These are phyloP conservation scores for Solanum gracilifrons DNA, from an alignment of 257 asterid species.

Conservation along the genomic window DNA sequence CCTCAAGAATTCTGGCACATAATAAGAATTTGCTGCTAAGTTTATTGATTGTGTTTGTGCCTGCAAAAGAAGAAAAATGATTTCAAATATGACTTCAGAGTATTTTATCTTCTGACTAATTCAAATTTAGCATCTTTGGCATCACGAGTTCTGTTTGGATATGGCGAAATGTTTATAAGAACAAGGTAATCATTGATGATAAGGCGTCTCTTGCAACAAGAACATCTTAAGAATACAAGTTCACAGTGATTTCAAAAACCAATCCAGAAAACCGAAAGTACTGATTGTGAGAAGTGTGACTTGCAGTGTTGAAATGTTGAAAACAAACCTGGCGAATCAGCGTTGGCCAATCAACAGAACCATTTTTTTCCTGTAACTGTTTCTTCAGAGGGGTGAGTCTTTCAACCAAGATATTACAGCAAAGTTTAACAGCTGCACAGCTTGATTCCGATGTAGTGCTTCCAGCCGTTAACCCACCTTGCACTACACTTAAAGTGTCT, in stretches of 20 bases:
- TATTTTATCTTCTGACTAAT: not conserved
- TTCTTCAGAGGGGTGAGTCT: slow-evolving; percentile 35
- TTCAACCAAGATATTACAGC: slow-evolving; percentile 56
- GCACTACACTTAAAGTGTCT: slow-evolving; percentile 58
- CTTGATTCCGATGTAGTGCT: slow-evolving; percentile 80
- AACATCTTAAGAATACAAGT: not conserved
- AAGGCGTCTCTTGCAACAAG: not conserved
- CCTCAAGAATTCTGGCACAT: slow-evolving; percentile 30
- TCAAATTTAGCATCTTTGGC: not conserved
- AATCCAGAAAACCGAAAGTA: not conserved
- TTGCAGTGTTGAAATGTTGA: not conserved
- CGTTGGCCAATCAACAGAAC: slow-evolving; percentile 43
- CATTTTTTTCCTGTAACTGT: slow-evolving; percentile 36
- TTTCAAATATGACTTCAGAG: not conserved
- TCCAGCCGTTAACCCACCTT: slow-evolving; percentile 57
- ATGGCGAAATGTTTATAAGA: not conserved
- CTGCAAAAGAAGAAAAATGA: slow-evolving; percentile 11
- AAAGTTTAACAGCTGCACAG: slow-evolving; percentile 60
- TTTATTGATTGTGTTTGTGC: slow-evolving; percentile 38
- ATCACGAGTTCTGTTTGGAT: not conserved
- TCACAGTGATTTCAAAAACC: not conserved
- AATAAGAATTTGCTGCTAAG: slow-evolving; percentile 43
- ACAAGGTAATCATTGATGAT: not conserved
- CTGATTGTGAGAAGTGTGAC: not conserved
- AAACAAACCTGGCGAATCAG: slow-evolving; percentile 44